Base-by-base conservation (phyloP, 2,329 filamentous ascomycete genomes). In the Akanthomyces muscarius region DNA sequence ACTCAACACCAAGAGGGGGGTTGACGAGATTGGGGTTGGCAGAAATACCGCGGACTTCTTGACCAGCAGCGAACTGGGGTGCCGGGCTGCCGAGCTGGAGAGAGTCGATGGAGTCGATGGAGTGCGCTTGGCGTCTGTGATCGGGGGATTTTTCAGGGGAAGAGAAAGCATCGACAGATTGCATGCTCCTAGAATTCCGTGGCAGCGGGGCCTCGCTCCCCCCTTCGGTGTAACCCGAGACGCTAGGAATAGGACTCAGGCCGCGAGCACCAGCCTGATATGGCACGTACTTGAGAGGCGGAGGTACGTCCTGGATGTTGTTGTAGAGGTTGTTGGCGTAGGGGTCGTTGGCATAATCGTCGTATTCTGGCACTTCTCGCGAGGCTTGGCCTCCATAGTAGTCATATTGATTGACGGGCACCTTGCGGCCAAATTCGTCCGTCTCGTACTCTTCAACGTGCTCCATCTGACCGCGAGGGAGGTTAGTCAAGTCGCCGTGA, bases 171-270 rank as follows among this genome's bases (percentile, higher is more conserved):
- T 81, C 83, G 41, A 59, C 58, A 6, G 75, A 75, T 16, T 80
- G 81, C 51, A 82, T 82, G 38, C 83, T 76, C 63, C 80, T 76
- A 1, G 86, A 85, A 64, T 88, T 82, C 55, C 84, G 84, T 69
- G 83, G 84, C 36, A 77, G 76, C 41, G 81, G 81, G 33, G 78
- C 77, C 65, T 87, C 83, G 69, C 81, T 87, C 60, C 86, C 86
- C 53, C 86, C 86, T 69, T 92, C 87, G 4, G 86, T 89, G 70
- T 92, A 94, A 66, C 93, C 95, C 13, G 92, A 94, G 18, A 97
- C 91, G 69, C 93, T 97, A 68, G 95, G 93, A 64, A 96, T 93
- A 0, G 94, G 94, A 71, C 93, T 97, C 55, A 96, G 77, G 13
- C 87, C 89, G 48, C 90, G 88, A 59, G 86, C 83, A 68, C 89